Evolutionary conservation across 1,284 basidiomycete genomes (phyloP), one percentile per base, ranked within the genome.

Genomic region (Cutaneotrichosporon daszewskae): DNA sequence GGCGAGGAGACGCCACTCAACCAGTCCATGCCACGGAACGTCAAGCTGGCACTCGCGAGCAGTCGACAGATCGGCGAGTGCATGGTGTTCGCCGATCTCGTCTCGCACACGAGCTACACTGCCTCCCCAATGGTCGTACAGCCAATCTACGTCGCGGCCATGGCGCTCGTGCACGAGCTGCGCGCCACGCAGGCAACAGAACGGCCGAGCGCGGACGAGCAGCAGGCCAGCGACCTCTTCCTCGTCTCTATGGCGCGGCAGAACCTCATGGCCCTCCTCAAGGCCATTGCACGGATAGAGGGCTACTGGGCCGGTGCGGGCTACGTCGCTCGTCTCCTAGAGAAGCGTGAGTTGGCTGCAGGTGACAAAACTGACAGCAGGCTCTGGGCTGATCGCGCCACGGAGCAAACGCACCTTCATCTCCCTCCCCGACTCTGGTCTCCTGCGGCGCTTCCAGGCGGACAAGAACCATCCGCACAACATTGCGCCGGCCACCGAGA

Each of bases 11-110:
- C 71, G 24, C 72, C 71, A 0, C 45, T 74, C 43, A 65, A 66
- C 31, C 57, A 57, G 43, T 59, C 59, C 29, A 68, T 73, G 67
- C 60, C 62, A 18, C 58, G 67, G 13, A 68, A 64, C 17, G 58
- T 72, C 40, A 65, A 68, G 48, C 56, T 74, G 8, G 59, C 67
- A 14, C 49, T 73, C 8, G 63, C 66, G 10, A 65, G 62, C 39
- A 66, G 67, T 16, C 58, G 72, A 37, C 65, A 63, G 36, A 72
- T 74, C 20, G 67, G 68, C 56, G 73, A 74, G 49, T 73, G 70
- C 47, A 62, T 73, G 54, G 70, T 73, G 12, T 62, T 68, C 51
- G 63, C 65, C 5, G 65, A 67, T 53, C 45, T 67, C 27, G 65
- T 72, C 18, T 51, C 58, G 20, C 52, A 55, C 13, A 54, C 57